Evolutionary conservation across 2,329 filamentous ascomycete genomes (phyloP).

Genomic region (Dactylellina haptotyla): DNA sequence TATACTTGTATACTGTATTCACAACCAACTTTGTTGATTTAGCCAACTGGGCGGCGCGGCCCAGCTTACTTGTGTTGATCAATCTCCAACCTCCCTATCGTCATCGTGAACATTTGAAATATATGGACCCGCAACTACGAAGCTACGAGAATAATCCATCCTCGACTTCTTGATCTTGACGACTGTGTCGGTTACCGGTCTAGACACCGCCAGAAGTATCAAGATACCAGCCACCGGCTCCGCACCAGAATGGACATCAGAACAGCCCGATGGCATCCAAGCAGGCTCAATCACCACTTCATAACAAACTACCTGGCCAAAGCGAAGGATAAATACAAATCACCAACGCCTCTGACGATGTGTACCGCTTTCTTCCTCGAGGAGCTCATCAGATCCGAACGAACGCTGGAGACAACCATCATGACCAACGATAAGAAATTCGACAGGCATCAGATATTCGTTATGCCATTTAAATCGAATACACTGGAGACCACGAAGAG

Average conservation of each 20-base stretch:
- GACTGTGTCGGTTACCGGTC: not conserved
- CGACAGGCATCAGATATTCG: conserved; percentile 21
- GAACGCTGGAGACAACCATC: conserved; percentile 13
- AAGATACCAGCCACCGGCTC: not conserved
- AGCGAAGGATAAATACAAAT: conserved; percentile 35
- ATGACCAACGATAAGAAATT: conserved; percentile 29
- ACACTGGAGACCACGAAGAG: not conserved
- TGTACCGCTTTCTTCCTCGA: conserved; percentile 49
- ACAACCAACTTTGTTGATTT: not conserved
- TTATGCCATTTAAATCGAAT: conserved; percentile 27
- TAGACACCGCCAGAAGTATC: not conserved
- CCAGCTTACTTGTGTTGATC: not conserved
- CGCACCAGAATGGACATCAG: conserved; percentile 34
- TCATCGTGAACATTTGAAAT: no score
- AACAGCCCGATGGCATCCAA: conserved; percentile 39
- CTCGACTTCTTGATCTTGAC: not conserved
- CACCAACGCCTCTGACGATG: conserved; percentile 13
- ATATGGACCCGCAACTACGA: not conserved
- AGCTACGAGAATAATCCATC: not conserved
- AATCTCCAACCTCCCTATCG: not conserved
- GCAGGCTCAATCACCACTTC: conserved; percentile 40
- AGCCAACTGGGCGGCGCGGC: not conserved
- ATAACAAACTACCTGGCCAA: conserved; percentile 41
- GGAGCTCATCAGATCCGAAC: conserved; percentile 28
- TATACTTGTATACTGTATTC: not conserved